phyloP scores from a whole-genome alignment of 2,329 filamentous ascomycete genomes.

The Phyllachora maydis region DNA sequence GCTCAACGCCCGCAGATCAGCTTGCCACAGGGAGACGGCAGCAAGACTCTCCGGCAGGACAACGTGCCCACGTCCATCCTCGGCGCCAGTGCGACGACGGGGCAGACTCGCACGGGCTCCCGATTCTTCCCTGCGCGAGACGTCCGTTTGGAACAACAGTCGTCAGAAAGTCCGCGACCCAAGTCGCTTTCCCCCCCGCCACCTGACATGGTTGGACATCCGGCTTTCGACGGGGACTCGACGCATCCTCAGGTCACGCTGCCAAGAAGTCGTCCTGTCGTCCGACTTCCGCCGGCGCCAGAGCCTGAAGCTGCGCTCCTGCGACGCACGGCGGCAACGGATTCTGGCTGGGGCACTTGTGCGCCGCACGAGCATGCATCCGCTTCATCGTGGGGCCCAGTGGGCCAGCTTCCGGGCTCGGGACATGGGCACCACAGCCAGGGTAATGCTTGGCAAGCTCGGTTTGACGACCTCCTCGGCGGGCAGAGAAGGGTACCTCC shows the following conservation, averaged over 20 bases:
- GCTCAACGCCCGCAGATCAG: too few relatives aligned
- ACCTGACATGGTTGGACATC: slow-evolving; percentile 48
- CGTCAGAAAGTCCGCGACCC: slow-evolving; percentile 10
- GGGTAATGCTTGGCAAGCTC: slow-evolving; percentile 41
- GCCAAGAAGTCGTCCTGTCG: slow-evolving; percentile 50
- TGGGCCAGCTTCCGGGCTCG: too few relatives aligned
- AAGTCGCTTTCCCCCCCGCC: slow-evolving; percentile 52
- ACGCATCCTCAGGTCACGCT: slow-evolving; percentile 47
- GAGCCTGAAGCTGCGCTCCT: slow-evolving; percentile 17
- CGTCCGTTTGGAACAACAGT: slow-evolving; percentile 15
- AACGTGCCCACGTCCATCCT: slow-evolving; percentile 4
- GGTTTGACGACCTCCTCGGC: slow-evolving; percentile 61
- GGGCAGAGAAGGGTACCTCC: slow-evolving; percentile 35
- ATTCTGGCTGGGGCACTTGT: too few relatives aligned
- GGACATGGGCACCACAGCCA: too few relatives aligned
- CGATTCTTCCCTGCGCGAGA: slow-evolving; percentile 41
- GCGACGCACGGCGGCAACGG: too few relatives aligned
- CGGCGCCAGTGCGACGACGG: slow-evolving; percentile 5
- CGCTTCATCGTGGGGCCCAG: too few relatives aligned
- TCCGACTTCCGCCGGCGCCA: slow-evolving; percentile 53
- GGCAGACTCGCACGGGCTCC: slow-evolving; percentile 28
- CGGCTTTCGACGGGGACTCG: slow-evolving; percentile 47
- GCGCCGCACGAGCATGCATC: too few relatives aligned
- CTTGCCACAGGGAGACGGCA: too few relatives aligned
- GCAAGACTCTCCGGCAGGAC: too few relatives aligned